phyloP scores from a whole-genome alignment of 305 asterid species.

The Salvia sclarea region DNA sequence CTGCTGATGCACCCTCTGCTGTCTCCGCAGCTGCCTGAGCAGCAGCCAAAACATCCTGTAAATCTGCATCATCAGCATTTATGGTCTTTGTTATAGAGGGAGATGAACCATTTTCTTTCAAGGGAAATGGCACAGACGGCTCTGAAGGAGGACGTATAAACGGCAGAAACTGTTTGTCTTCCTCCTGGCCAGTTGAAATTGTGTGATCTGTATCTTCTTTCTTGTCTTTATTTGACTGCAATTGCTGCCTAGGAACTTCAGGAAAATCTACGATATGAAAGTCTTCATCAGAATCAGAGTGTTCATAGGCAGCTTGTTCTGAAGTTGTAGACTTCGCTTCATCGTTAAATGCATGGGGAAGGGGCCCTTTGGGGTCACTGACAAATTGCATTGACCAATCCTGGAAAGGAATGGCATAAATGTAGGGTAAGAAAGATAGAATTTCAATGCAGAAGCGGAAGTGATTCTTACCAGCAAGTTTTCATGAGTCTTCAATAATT shows the following conservation, averaged over 20 bases:
- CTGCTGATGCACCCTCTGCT: slow-evolving; percentile 92
- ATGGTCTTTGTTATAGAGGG: slow-evolving; percentile 36
- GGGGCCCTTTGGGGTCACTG: slow-evolving; percentile 55
- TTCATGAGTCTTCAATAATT: slow-evolving; percentile 74
- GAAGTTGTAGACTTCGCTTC: slow-evolving; percentile 39
- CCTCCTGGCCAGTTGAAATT: slow-evolving; percentile 23
- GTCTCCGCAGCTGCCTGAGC: slow-evolving; percentile 84
- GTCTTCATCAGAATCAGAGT: slow-evolving; percentile 60
- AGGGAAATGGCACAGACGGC: slow-evolving; percentile 33
- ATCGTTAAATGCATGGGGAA: slow-evolving; percentile 52
- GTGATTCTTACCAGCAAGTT: slow-evolving; percentile 68
- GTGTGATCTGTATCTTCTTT: slow-evolving; percentile 33
- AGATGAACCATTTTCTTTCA: slow-evolving; percentile 31
- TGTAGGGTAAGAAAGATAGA: slow-evolving; percentile 8
- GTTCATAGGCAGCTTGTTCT: slow-evolving; percentile 42
- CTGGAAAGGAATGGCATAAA: slow-evolving; percentile 44
- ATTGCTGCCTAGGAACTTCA: slow-evolving; percentile 68
- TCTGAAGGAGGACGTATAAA: slow-evolving; percentile 58
- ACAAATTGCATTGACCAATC: slow-evolving; percentile 65
- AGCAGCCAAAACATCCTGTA: slow-evolving; percentile 80
- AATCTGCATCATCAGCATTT: slow-evolving; percentile 49
- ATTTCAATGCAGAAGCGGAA: neutral
- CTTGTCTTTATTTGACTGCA: slow-evolving; percentile 44
- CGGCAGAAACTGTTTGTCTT: slow-evolving; percentile 68
- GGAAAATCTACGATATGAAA: slow-evolving; percentile 66